These are phyloP conservation scores for Phaeosphaeria sp. DNA, from an alignment of 2,329 filamentous ascomycete species.

Conservation along the genomic window DNA sequence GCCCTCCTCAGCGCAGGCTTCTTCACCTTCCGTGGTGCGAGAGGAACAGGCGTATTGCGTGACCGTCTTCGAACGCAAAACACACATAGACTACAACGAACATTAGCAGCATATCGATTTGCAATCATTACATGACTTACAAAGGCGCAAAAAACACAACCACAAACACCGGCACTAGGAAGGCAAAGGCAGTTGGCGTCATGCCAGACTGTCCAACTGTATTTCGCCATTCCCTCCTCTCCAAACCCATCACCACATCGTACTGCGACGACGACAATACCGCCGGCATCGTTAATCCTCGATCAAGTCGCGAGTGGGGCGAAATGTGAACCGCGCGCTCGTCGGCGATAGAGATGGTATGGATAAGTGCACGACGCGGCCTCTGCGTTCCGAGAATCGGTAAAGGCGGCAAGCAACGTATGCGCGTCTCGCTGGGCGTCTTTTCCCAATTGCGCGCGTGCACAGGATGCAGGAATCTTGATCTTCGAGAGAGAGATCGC, in stretches of 20 bases:
- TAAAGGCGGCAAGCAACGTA: not conserved
- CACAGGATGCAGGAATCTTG: no score
- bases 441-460: not conserved
- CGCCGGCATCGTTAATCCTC: conserved; percentile 15
- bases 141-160: conserved; percentile 37
- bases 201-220: conserved; percentile 28
- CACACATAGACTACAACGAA: conserved; percentile 21
- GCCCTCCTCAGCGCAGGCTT: conserved; percentile 24
- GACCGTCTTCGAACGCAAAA: conserved; percentile 29
- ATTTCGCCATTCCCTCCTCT: conserved; percentile 20
- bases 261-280: conserved; percentile 6
- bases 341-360: no score
- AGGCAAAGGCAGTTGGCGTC: conserved; percentile 37
- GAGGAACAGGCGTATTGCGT: conserved; percentile 5
- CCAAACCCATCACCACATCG: conserved; percentile 6
- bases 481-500: no score
- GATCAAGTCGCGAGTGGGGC: not conserved
- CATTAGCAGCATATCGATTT: conserved; percentile 1
- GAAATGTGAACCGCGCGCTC: not conserved
- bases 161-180: conserved; percentile 37
- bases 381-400: not conserved
- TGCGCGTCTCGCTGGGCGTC: not conserved
- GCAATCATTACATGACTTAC: conserved; percentile 21
- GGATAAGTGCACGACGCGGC: not conserved
- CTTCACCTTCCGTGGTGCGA: conserved; percentile 13